Evolutionary conservation across 2,329 filamentous ascomycete species (phyloP).

Genomic region (Fusarium sp.): DNA sequence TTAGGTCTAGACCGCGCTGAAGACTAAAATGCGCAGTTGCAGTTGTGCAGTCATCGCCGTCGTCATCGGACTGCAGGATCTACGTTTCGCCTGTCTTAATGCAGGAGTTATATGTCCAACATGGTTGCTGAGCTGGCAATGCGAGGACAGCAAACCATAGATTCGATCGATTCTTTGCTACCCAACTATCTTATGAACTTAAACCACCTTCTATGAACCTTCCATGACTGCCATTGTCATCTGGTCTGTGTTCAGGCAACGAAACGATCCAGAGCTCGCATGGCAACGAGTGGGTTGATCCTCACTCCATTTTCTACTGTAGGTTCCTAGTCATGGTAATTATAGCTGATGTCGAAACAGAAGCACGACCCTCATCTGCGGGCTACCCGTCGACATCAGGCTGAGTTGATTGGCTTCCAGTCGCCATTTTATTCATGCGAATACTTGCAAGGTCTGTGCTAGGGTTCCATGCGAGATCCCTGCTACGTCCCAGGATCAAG

Average conservation of each 20-base stretch:
- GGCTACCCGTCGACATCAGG: slow-evolving; percentile 29
- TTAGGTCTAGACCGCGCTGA: not conserved
- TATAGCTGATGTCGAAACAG: slow-evolving; percentile 47
- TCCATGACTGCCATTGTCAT: not conserved
- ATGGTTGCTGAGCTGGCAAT: slow-evolving; percentile 41
- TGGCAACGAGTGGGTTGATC: slow-evolving; percentile 24
- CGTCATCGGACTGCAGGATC: slow-evolving; percentile 23
- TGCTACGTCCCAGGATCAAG: slow-evolving; percentile 26
- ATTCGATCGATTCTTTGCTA: not conserved
- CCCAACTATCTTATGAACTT: not conserved
- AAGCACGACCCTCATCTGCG: slow-evolving; percentile 38
- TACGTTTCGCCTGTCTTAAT: slow-evolving; percentile 28
- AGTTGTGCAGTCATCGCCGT: slow-evolving; percentile 12
- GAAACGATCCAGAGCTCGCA: slow-evolving; percentile 26
- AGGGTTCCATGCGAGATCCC: slow-evolving; percentile 26
- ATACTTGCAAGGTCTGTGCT: slow-evolving; percentile 37
- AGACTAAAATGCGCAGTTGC: not conserved
- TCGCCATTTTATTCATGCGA: slow-evolving; percentile 41
- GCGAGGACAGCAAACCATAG: slow-evolving; percentile 15
- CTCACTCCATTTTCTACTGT: slow-evolving; percentile 25
- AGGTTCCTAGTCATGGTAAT: slow-evolving; percentile 27
- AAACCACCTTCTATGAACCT: not conserved
- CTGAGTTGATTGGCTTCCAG: slow-evolving; percentile 37
- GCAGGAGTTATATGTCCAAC: slow-evolving; percentile 36
- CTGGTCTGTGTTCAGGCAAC: slow-evolving; percentile 23